These are phyloP conservation scores for Fusarium nodosum DNA, from an alignment of 2,329 filamentous ascomycete species.

Conservation along the genomic window DNA sequence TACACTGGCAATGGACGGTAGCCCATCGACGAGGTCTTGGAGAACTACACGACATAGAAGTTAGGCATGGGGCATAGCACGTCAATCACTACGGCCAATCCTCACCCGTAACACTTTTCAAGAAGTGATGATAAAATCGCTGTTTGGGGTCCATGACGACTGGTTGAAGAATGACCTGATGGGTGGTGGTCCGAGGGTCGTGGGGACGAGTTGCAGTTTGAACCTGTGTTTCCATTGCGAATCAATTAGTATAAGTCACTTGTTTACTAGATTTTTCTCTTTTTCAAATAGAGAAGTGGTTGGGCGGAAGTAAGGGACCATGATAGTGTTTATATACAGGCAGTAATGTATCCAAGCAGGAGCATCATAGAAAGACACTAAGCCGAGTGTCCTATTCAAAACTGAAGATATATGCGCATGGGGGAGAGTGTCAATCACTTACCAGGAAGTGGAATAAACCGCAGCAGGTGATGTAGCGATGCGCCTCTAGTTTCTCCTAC, in stretches of 20 bases:
- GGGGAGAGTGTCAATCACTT: constrained; percentile 33
- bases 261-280: constrained; percentile 2
- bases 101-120: constrained; percentile 78
- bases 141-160: constrained; percentile 69
- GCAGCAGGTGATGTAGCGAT: constrained; percentile 40
- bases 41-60: constrained; percentile 68
- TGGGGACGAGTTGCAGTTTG: constrained; percentile 30
- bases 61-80: constrained; percentile 17
- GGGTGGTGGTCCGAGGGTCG: constrained; percentile 44
- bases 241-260: constrained; percentile 36
- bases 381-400: constrained; percentile 20
- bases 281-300: constrained; percentile 4
- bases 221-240: constrained; percentile 48
- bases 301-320: neutral
- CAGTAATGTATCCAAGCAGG: constrained; percentile 9
- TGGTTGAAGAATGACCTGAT: constrained; percentile 44
- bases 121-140: constrained; percentile 87
- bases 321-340: constrained; percentile 21
- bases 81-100: neutral
- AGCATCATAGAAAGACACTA: constrained; percentile 7
- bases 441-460: constrained; percentile 37
- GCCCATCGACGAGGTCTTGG: constrained; percentile 79
- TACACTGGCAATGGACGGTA: constrained; percentile 72
- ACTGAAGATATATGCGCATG: constrained; percentile 26
- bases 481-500: constrained; percentile 28